A percentile compares a stretch with the other conserved stretches of the same genome.
These are phyloP conservation scores for Miscanthus lutarioriparius DNA, from an alignment of 176 grass and related monocot species.

Conservation along the genomic window DNA sequence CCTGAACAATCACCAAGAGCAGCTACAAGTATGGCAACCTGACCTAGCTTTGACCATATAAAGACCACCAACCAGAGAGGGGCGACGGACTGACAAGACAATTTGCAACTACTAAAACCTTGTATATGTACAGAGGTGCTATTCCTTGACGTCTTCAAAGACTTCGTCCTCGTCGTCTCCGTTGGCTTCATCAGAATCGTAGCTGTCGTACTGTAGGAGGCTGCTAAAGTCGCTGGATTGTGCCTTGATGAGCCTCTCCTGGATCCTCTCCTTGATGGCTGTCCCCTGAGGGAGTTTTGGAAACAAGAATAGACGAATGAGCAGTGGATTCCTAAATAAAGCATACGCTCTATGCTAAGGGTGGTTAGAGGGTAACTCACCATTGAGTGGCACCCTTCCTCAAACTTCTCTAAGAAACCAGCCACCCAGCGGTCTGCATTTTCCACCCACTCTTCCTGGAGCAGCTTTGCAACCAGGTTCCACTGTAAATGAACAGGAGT, in stretches of 20 bases:
- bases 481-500: slow-evolving; percentile 48
- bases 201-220: slow-evolving; percentile 68
- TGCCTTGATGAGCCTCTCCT: slow-evolving; percentile 75
- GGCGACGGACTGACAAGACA: background rate
- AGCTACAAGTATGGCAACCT: slow-evolving; percentile 23
- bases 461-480: slow-evolving; percentile 70
- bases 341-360: background rate
- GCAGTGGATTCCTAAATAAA: background rate
- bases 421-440: slow-evolving; percentile 98
- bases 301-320: slow-evolving; percentile 13
- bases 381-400: slow-evolving; percentile 96
- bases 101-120: background rate
- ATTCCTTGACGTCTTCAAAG: slow-evolving; percentile 41
- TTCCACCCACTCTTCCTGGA: slow-evolving; percentile 98
- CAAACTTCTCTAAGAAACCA: slow-evolving; percentile 95
- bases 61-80: slow-evolving; percentile 17
- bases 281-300: slow-evolving; percentile 57
- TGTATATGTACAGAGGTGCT: slow-evolving; percentile 22
- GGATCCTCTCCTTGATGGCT: slow-evolving; percentile 77
- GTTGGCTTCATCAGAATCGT: slow-evolving; percentile 31
- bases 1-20: slow-evolving; percentile 15
- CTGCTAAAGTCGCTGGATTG: slow-evolving; percentile 71
- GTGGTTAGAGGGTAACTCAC: slow-evolving; percentile 35
- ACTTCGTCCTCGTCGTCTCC: slow-evolving; percentile 21
- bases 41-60: slow-evolving; percentile 23